These are phyloP conservation scores for Talaromyces sp. DNA, from an alignment of 2,329 filamentous ascomycete genomes.

Conservation along the genomic window DNA sequence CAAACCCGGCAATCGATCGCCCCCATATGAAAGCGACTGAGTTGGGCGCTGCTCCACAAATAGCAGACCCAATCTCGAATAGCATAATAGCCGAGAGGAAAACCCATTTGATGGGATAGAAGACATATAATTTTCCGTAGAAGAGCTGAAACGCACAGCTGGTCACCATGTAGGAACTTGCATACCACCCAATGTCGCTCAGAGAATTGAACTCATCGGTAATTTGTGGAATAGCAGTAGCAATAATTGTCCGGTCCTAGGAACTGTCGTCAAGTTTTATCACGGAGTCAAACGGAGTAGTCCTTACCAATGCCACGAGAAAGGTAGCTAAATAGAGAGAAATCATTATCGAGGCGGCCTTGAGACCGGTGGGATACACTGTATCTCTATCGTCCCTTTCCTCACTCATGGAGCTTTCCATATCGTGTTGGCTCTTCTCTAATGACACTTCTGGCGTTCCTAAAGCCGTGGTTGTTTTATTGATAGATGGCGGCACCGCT, in stretches of 20 bases:
- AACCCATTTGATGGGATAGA: conserved; percentile 44
- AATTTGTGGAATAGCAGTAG: conserved; percentile 24
- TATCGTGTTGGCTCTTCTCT: neutral
- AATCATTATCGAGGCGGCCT: conserved; percentile 6
- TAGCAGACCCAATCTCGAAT: conserved; percentile 45
- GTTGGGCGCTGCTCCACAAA: conserved; percentile 37
- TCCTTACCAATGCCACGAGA: conserved; percentile 27
- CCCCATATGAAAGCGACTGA: conserved; percentile 31
- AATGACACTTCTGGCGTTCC: neutral
- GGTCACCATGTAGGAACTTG: conserved; percentile 42
- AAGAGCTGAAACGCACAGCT: conserved; percentile 32
- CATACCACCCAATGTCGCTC: conserved; percentile 39
- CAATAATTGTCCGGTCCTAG: conserved; percentile 22
- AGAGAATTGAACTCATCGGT: conserved; percentile 36
- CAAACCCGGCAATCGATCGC: conserved; percentile 32
- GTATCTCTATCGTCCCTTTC: neutral
- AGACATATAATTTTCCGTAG: conserved; percentile 46
- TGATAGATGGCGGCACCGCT: neutral
- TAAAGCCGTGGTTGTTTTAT: neutral
- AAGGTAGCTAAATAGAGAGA: conserved; percentile 26
- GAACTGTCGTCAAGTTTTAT: neutral
- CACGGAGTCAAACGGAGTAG: neutral
- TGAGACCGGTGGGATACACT: neutral
- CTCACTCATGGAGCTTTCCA: neutral
- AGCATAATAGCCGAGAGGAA: conserved; percentile 39